A percentile compares a stretch with the other conserved stretches of the same genome.
Evolutionary conservation across 805 yeast species (phyloP).

Genomic region (Ogataea nonfermentans): DNA sequence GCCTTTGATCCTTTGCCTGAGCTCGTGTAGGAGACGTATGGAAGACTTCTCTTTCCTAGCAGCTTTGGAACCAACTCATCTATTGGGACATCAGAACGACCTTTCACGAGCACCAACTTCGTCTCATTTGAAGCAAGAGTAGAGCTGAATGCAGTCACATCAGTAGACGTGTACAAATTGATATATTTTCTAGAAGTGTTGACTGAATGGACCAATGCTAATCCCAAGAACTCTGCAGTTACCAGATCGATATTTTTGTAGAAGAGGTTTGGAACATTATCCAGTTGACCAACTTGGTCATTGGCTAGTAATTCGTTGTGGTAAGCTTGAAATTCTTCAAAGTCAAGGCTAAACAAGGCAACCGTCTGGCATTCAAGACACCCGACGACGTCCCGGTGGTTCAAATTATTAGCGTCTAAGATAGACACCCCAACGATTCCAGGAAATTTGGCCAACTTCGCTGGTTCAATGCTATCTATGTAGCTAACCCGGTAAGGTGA

Average conservation of each 20-base stretch:
- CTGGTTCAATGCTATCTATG: constrained; percentile 21
- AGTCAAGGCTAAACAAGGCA: constrained; percentile 36
- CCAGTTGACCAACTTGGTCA: not conserved
- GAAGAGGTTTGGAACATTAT: constrained; percentile 29
- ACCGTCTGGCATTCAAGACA: constrained; percentile 42
- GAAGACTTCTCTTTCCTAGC: constrained; percentile 23
- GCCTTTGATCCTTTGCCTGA: constrained; percentile 47
- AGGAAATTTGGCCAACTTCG: constrained; percentile 10
- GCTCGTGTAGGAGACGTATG: constrained; percentile 40
- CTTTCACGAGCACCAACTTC: constrained; percentile 49
- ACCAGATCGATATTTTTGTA: constrained; percentile 17
- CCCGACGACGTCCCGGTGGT: constrained; percentile 34
- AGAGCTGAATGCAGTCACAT: constrained; percentile 13
- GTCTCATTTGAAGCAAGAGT: constrained; percentile 23
- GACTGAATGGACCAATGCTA: constrained; percentile 68
- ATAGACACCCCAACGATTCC: constrained; percentile 40
- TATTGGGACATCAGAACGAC: constrained; percentile 64
- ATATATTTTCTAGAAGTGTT: constrained; percentile 38
- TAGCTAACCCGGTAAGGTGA: constrained; percentile 44
- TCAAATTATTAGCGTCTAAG: constrained; percentile 34
- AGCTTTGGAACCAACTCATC: constrained; percentile 36
- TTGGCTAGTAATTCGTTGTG: constrained; percentile 17
- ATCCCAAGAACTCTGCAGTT: constrained; percentile 41
- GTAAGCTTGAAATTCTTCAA: constrained; percentile 21
- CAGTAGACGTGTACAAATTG: constrained; percentile 56